Conservation (phyloP, 257 asterid species). For the Nicotiana tabacum region DNA sequence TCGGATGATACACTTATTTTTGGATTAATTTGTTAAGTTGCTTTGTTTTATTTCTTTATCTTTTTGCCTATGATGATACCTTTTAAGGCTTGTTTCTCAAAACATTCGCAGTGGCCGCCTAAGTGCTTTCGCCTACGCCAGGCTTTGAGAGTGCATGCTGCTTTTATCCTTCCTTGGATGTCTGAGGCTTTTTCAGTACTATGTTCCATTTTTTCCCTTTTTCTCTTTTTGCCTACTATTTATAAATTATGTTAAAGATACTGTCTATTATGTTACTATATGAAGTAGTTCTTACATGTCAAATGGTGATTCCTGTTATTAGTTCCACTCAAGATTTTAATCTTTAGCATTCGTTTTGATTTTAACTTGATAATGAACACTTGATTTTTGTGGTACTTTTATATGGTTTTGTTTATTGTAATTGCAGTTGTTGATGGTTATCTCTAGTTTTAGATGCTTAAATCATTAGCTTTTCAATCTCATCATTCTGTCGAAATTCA, state of each 20-base stretch:
- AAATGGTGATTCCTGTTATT: neutral
- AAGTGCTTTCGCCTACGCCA: constrained; percentile 70
- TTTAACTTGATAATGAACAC: neutral
- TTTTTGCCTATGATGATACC: constrained; percentile 34
- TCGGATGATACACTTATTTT: constrained; percentile 20
- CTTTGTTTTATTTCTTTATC: neutral
- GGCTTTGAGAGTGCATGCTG: constrained; percentile 75
- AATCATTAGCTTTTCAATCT: no score
- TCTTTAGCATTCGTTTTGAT: neutral
- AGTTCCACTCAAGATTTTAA: neutral
- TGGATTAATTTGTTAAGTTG: neutral
- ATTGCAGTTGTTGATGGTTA: no score
- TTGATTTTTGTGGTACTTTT: no score
- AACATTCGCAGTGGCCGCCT: constrained; percentile 81
- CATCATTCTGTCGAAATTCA: no score
- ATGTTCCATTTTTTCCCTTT: neutral
- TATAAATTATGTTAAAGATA: neutral
- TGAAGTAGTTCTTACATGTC: neutral
- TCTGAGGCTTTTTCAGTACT: constrained; percentile 34
- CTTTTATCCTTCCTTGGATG: constrained; percentile 76
- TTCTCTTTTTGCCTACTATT: neutral
- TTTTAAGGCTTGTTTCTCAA: constrained; percentile 69
- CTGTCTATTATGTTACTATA: no score
- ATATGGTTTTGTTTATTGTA: no score
- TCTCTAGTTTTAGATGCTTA: no score